A percentile compares a stretch with the other conserved stretches of the same genome.
Evolutionary conservation across 2,329 filamentous ascomycete genomes (phyloP).

Genomic region (Ophiostoma pallidulum): DNA sequence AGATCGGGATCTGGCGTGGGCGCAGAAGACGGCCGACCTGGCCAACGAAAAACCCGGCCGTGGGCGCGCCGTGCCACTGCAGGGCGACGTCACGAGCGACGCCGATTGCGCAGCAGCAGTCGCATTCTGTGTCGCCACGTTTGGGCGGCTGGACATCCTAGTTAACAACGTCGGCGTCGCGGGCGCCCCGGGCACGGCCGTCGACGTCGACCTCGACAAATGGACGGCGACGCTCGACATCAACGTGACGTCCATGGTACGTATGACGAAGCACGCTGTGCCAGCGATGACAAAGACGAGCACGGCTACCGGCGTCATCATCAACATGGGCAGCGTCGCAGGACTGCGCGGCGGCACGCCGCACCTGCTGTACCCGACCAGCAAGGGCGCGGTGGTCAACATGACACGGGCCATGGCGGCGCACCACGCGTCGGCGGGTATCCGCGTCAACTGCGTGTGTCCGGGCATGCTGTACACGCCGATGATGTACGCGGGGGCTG

Average conservation of each 20-base stretch:
- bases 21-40: constrained; percentile 16
- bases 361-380: constrained; percentile 36
- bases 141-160: constrained; percentile 51
- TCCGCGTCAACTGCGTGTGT: constrained; percentile 41
- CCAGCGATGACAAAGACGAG: constrained; percentile 43
- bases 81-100: constrained; percentile 46
- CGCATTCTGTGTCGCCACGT: constrained; percentile 34
- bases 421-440: constrained; percentile 35
- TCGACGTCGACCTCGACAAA: constrained; percentile 48
- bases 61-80: constrained; percentile 29
- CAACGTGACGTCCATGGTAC: constrained; percentile 57
- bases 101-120: constrained; percentile 39
- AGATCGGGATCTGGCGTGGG: constrained; percentile 16
- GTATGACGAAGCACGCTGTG: constrained; percentile 52
- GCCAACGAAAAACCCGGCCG: constrained; percentile 11
- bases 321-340: constrained; percentile 56
- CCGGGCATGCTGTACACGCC: constrained; percentile 39
- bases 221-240: constrained; percentile 50
- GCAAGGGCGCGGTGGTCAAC: constrained; percentile 39
- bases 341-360: constrained; percentile 40
- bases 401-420: constrained; percentile 45
- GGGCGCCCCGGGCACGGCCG: constrained; percentile 49
- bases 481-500: constrained; percentile 28
- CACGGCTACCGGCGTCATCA: constrained; percentile 34
- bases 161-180: constrained; percentile 56